phyloP scores from a whole-genome alignment of 805 yeast genomes.

The Kregervanrija fluxuum region DNA sequence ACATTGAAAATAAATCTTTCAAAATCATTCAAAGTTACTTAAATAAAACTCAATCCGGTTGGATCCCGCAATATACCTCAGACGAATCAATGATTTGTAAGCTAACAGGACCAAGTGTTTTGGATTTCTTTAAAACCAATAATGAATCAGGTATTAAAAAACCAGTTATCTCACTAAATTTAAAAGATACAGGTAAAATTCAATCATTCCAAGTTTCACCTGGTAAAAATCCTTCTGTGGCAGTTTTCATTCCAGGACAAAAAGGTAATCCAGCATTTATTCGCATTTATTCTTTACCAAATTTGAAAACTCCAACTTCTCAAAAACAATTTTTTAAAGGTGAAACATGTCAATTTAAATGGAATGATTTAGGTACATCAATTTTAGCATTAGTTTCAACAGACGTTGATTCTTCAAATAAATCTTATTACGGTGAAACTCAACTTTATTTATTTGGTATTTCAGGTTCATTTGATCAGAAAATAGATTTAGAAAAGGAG shows the following conservation, averaged over 20 bases:
- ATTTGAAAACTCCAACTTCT: slow-evolving; percentile 70
- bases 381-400: slow-evolving; percentile 89
- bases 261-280: slow-evolving; percentile 87
- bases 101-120: slow-evolving; percentile 42
- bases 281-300: slow-evolving; percentile 73
- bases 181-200: slow-evolving; percentile 42
- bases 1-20: slow-evolving; percentile 11
- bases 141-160: slow-evolving; percentile 31
- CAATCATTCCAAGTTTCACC: slow-evolving; percentile 63
- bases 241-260: slow-evolving; percentile 83
- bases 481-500: slow-evolving; percentile 80
- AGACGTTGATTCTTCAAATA: slow-evolving; percentile 89
- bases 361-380: slow-evolving; percentile 95
- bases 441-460: slow-evolving; percentile 85
- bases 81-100: slow-evolving; percentile 71
- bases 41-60: slow-evolving; percentile 78
- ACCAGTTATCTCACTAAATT: slow-evolving; percentile 54
- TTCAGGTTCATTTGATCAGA: slow-evolving; percentile 84
- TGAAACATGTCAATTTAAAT: slow-evolving; percentile 82
- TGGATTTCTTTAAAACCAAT: slow-evolving; percentile 56
- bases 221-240: slow-evolving; percentile 84
- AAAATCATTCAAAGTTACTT: slow-evolving; percentile 43
- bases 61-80: slow-evolving; percentile 86
- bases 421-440: slow-evolving; percentile 95
- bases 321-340: slow-evolving; percentile 92